A percentile compares a stretch with the other conserved stretches of the same genome.
phyloP scores from a whole-genome alignment of 2,329 filamentous ascomycete species.

The Exophiala mesophila region DNA sequence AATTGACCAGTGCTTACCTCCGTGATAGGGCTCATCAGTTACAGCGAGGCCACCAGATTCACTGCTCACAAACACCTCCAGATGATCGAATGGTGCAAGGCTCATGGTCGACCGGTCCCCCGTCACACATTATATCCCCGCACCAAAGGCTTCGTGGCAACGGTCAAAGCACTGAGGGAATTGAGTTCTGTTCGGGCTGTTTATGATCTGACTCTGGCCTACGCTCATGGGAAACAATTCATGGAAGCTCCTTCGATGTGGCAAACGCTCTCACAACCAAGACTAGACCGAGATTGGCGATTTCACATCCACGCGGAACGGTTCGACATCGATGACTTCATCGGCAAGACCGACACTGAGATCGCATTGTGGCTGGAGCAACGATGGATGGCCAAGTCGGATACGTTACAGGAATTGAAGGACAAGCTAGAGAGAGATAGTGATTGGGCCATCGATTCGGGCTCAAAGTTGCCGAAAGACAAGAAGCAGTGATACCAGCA shows the following conservation, averaged over 20 bases:
- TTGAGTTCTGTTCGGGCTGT: constrained; percentile 45
- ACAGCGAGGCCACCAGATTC: constrained; percentile 60
- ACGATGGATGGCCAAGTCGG: constrained; percentile 51
- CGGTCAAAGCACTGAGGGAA: constrained; percentile 32
- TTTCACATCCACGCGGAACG: constrained; percentile 50
- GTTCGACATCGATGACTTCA: constrained; percentile 47
- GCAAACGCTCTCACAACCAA: constrained; percentile 45
- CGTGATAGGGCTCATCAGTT: constrained; percentile 56
- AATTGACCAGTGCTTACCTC: neutral
- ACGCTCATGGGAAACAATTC: constrained; percentile 44
- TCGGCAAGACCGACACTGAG: constrained; percentile 41
- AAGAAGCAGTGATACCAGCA: no score
- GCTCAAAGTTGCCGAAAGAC: no score
- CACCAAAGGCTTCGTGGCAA: constrained; percentile 56
- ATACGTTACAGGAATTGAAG: constrained; percentile 3
- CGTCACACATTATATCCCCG: constrained; percentile 57
- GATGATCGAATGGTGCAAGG: constrained; percentile 50
- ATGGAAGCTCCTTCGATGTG: constrained; percentile 49
- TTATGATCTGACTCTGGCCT: constrained; percentile 54
- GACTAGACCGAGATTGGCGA: constrained; percentile 34
- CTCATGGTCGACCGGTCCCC: constrained; percentile 48
- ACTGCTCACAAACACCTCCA: constrained; percentile 39
- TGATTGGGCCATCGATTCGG: no score
- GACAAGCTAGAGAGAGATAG: constrained; percentile 51
- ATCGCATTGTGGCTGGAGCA: constrained; percentile 51